Conservation (phyloP, 2,329 filamentous ascomycete species). For the Pezicula radicicola region DNA sequence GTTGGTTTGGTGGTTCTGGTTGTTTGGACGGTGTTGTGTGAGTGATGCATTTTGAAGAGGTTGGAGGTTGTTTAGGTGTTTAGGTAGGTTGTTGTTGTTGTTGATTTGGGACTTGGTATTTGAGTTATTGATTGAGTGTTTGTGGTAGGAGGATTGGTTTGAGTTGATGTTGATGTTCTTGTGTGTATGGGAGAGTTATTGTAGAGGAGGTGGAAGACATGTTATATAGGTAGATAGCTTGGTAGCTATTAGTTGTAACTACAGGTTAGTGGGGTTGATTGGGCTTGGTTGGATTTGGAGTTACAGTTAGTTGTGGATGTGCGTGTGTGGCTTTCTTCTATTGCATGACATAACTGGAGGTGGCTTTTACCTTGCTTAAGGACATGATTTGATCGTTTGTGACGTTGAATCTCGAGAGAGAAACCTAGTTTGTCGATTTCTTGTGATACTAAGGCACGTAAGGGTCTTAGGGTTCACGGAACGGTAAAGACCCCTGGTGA, state of each 20-base stretch:
- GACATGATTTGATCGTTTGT: no score
- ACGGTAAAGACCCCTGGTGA: not conserved
- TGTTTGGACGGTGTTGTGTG: conserved; percentile 3
- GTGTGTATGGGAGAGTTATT: not conserved
- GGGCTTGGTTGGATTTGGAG: no score
- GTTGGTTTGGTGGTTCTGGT: conserved; percentile 42
- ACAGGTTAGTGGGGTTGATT: no score
- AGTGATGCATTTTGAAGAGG: not conserved
- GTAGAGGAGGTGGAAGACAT: not conserved
- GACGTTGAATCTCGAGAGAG: not conserved
- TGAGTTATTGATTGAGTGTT: not conserved
- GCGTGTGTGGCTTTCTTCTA: no score
- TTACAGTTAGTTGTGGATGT: no score
- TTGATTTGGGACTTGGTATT: not conserved
- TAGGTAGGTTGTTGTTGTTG: not conserved
- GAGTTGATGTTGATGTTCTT: not conserved
- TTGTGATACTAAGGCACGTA: no score
- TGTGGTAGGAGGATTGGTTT: not conserved
- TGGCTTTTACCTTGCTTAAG: no score
- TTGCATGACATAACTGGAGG: no score
- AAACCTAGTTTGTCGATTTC: not conserved
- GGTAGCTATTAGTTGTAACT: no score
- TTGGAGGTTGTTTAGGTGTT: not conserved
- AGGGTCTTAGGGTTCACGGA: no score
- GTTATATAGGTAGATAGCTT: not conserved